phyloP scores from a whole-genome alignment of 2,329 filamentous ascomycete genomes.

The Helicocarpus griseus region DNA sequence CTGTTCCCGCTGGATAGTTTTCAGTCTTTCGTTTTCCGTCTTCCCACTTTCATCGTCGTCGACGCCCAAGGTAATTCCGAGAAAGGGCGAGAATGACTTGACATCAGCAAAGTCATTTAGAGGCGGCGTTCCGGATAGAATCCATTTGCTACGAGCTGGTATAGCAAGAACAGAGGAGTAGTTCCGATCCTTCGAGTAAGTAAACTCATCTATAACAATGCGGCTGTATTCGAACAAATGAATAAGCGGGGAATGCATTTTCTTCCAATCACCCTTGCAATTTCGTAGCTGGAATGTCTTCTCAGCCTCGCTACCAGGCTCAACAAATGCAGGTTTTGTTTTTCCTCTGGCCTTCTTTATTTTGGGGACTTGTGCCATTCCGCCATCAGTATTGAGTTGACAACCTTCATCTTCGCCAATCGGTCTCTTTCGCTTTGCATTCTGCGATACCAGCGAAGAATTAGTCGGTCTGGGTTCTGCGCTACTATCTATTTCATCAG shows the following conservation, averaged over 20 bases:
- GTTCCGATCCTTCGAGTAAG: conserved; percentile 41
- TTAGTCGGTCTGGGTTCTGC: neutral
- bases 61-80: conserved; percentile 46
- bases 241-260: conserved; percentile 33
- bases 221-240: conserved; percentile 54
- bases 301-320: conserved; percentile 8
- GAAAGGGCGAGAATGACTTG: conserved; percentile 47
- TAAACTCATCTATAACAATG: conserved; percentile 56
- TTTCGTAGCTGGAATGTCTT: conserved; percentile 19
- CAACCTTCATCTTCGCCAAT: conserved; percentile 11
- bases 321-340: neutral
- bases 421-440: conserved; percentile 14
- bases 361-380: neutral
- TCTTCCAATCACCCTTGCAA: conserved; percentile 15
- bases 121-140: conserved; percentile 54
- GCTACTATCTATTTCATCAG: neutral
- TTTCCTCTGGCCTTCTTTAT: neutral
- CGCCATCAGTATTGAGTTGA: conserved; percentile 3
- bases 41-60: conserved; percentile 40
- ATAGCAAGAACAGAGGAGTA: conserved; percentile 37
- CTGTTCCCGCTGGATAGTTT: conserved; percentile 31
- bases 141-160: conserved; percentile 46
- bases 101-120: conserved; percentile 50
- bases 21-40: conserved; percentile 38
- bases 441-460: neutral